Conservation (phyloP, 306 rosid species). For the Castanea mollissima region DNA sequence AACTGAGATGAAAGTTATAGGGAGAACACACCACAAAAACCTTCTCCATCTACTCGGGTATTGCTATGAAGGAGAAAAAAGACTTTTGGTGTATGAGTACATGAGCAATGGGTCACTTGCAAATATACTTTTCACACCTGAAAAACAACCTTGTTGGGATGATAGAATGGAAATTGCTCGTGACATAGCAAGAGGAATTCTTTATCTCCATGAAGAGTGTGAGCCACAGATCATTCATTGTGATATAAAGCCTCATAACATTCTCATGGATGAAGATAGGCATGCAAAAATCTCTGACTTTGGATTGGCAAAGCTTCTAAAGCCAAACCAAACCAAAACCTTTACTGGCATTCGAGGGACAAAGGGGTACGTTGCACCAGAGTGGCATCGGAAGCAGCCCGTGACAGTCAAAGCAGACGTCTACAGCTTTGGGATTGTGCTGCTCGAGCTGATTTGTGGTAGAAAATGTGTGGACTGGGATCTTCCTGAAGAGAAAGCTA, state of each 20-base stretch:
- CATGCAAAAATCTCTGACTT: not conserved
- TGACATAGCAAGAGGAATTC: too few relatives aligned
- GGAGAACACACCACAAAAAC: not conserved
- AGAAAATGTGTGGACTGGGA: slow-evolving; percentile 9
- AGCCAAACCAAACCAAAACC: slow-evolving; percentile 21
- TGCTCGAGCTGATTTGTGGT: slow-evolving; percentile 21
- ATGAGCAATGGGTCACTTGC: slow-evolving; percentile 36
- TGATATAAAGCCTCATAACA: slow-evolving; percentile 2
- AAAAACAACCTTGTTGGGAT: slow-evolving; percentile 12
- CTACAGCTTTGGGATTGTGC: slow-evolving; percentile 29
- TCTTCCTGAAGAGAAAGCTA: slow-evolving; percentile 15
- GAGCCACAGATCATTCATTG: too few relatives aligned
- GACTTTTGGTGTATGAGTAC: slow-evolving; percentile 27
- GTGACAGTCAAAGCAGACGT: slow-evolving; percentile 24
- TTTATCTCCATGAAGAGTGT: too few relatives aligned
- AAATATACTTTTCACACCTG: slow-evolving; percentile 19
- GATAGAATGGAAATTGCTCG: slow-evolving; percentile 15
- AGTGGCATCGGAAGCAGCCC: slow-evolving; percentile 21
- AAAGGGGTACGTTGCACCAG: slow-evolving; percentile 32
- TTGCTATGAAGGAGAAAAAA: slow-evolving; percentile 14
- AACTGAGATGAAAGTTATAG: too few relatives aligned
- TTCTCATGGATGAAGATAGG: slow-evolving; percentile 23
- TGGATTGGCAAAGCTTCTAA: slow-evolving; percentile 24
- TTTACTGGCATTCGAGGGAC: slow-evolving; percentile 23
- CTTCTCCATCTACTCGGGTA: slow-evolving; percentile 28